Conservation (phyloP, 495 filamentous ascomycete genomes). For the Aspergillus nidulans region DNA sequence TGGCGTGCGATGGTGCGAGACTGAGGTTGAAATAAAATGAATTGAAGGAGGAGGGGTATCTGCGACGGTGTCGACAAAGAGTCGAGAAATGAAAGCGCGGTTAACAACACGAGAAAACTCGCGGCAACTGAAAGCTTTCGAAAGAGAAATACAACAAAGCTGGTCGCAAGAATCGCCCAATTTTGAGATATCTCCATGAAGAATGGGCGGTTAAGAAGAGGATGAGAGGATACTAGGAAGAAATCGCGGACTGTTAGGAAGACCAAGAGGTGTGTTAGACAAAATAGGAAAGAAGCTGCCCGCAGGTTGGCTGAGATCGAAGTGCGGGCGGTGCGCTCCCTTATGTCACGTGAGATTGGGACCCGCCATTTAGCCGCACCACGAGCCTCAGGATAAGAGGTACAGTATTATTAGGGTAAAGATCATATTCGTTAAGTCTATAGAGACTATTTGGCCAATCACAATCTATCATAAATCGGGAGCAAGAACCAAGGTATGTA, state of each 20-base stretch:
- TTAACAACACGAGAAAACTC: neutral
- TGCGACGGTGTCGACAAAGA: neutral
- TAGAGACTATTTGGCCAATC: neutral
- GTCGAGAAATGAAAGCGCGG: neutral
- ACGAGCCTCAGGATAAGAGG: too few relatives aligned
- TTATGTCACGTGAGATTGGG: neutral
- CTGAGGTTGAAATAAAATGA: neutral
- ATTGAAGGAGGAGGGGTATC: neutral
- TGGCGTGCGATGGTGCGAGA: neutral
- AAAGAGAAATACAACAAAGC: slow-evolving; percentile 11
- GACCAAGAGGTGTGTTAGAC: neutral
- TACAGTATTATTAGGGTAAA: neutral
- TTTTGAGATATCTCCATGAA: slow-evolving; percentile 10
- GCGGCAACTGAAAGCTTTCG: neutral
- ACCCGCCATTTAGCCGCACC: too few relatives aligned
- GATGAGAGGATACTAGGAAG: neutral
- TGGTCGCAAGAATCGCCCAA: slow-evolving; percentile 11
- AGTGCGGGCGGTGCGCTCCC: neutral
- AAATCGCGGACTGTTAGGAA: neutral
- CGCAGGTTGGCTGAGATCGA: neutral
- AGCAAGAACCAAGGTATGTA: slow-evolving; percentile 13
- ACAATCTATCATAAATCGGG: neutral
- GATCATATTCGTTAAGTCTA: neutral
- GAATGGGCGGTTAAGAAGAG: slow-evolving; percentile 1
- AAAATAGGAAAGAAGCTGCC: neutral